Evolutionary conservation across 106 monocot species (phyloP).

Genomic region (Apostasia shenzhenica): DNA sequence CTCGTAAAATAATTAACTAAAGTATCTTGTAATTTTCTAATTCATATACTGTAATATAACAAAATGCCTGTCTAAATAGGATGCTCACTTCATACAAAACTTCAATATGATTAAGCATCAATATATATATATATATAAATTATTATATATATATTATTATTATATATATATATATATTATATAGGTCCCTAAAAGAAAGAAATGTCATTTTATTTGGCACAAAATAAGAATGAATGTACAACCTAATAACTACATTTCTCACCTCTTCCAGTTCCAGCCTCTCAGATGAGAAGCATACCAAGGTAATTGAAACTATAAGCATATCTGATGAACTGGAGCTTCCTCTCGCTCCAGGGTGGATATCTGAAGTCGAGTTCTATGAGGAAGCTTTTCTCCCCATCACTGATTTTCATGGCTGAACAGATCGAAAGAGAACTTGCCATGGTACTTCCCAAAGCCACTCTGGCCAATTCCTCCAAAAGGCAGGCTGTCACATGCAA

Average conservation of each 20-base stretch:
- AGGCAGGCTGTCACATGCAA: constrained; percentile 42
- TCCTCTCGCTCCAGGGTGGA: constrained; percentile 70
- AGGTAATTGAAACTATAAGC: constrained; percentile 52
- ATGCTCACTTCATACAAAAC: too few species aligned
- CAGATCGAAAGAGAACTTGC: constrained; percentile 73
- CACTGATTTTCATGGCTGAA: constrained; percentile 78
- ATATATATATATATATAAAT: too few species aligned
- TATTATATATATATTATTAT: too few species aligned
- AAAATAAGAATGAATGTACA: too few species aligned
- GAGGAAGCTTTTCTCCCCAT: constrained; percentile 49
- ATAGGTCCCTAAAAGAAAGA: too few species aligned
- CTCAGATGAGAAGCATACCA: constrained; percentile 20
- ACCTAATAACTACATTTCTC: not conserved
- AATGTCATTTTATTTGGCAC: too few species aligned
- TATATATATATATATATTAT: too few species aligned
- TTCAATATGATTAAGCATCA: too few species aligned
- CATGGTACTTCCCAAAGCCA: constrained; percentile 83
- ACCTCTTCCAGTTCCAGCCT: constrained; percentile 52
- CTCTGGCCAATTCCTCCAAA: constrained; percentile 84
- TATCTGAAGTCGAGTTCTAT: constrained; percentile 51
- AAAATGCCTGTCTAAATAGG: too few species aligned
- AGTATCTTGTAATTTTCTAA: too few species aligned
- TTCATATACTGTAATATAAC: too few species aligned
- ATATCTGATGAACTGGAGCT: constrained; percentile 48
- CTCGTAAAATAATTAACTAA: too few species aligned